Evolutionary conservation across 1,284 basidiomycete genomes (phyloP).

Genomic region (Omphalotus olearius): DNA sequence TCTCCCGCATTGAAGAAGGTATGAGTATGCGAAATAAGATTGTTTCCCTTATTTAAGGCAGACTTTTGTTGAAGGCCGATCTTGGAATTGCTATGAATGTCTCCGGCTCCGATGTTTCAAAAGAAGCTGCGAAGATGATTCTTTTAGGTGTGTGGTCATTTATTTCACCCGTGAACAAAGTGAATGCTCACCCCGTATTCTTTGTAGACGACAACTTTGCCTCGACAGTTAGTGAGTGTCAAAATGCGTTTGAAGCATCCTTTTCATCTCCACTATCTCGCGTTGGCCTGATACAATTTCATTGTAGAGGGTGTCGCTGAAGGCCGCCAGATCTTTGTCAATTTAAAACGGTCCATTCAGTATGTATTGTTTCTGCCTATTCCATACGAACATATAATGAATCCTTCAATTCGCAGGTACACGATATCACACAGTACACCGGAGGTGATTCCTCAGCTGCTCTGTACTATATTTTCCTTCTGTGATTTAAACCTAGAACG

Average conservation of each 20-base stretch:
- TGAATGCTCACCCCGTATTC: background rate
- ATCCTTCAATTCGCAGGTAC: constrained; percentile 32
- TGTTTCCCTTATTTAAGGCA: background rate
- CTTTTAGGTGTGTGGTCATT: constrained; percentile 42
- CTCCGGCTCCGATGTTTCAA: constrained; percentile 68
- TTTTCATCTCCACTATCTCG: background rate
- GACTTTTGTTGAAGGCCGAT: constrained; percentile 40
- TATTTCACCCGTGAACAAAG: background rate
- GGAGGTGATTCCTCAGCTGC: constrained; percentile 62
- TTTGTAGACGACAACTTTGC: constrained; percentile 61
- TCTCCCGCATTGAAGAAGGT: constrained; percentile 65
- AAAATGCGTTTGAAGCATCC: background rate
- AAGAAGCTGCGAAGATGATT: constrained; percentile 74
- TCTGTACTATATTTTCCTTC: constrained; percentile 38
- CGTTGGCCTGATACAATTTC: constrained; percentile 1
- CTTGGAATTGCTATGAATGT: constrained; percentile 75
- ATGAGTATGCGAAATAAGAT: background rate
- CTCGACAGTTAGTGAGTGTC: constrained; percentile 59
- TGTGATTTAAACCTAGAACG: background rate
- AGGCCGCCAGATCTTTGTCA: constrained; percentile 65
- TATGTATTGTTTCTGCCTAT: constrained; percentile 23
- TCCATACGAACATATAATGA: background rate
- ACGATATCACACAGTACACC: constrained; percentile 67
- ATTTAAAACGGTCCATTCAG: constrained; percentile 68
- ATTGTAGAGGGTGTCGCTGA: constrained; percentile 58